Evolutionary conservation across 1,284 basidiomycete genomes (phyloP), one percentile per base, ranked within the genome.

Genomic region (Rhodotorula sp.): DNA sequence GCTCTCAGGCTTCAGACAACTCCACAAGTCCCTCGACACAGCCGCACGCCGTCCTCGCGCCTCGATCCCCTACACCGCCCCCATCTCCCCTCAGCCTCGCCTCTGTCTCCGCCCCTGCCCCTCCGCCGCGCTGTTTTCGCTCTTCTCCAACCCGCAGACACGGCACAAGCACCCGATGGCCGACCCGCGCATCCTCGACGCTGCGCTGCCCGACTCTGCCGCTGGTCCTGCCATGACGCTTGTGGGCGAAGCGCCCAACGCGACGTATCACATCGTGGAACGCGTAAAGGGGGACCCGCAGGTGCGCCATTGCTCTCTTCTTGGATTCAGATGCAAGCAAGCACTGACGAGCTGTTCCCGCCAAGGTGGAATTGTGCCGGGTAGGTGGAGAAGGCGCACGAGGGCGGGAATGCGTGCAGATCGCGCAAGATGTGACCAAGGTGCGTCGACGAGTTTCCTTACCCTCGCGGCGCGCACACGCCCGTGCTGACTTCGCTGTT

Each of bases 341-440:
- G 32, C 50, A 10, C 22, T 19, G 36, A 56, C n/a, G 34, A 29
- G 2, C 2, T 1, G 34, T 3, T 9, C 10, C 27, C 10, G 27
- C n/a, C 7, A 37, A 72, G 71, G 65, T 72, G 56, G 56, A 69
- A n/a, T 29, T 72, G 44, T 72, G 71, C 48, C 55, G 71, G 22
- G 54, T 64, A 5, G 55, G 51, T 21, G 48, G 54, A 2, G 48
- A 51, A 15, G 53, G 36, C 32, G 55, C 32, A 22, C 34, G 37
- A 41, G 44, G 27, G 9, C 29, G 51, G 34, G 39, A 66, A 15
- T 72, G 71, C 57, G 37, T 36, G 0, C 60, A 69, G 48, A 63
- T 72, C 19, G 71, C 64, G 25, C 64, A 69, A 29, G 59, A 66
- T 3, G 67, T 69, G 0, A 69, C 71, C 9, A 69, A 72, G 61